Evolutionary conservation across 345 rosid species (phyloP).

Genomic region (Geranium brycei): DNA sequence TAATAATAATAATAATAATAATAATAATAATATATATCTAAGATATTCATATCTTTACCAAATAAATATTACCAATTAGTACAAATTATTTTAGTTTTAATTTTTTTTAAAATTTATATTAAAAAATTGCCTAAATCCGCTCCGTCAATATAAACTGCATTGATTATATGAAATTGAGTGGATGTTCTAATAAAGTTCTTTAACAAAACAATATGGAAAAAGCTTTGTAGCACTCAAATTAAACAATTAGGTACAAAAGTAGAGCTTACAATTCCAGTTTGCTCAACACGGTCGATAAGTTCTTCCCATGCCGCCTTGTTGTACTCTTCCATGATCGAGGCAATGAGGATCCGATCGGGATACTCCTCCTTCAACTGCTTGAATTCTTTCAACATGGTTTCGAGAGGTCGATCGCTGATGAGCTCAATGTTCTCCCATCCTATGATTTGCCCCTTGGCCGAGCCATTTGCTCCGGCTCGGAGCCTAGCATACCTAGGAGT

Average conservation of each 20-base stretch:
- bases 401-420: slow-evolving; percentile 89
- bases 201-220: too few species aligned
- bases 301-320: slow-evolving; percentile 88
- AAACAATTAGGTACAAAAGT: neutral
- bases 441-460: slow-evolving; percentile 70
- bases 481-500: slow-evolving; percentile 87
- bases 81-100: neutral
- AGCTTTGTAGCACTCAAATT: neutral
- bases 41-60: too few species aligned
- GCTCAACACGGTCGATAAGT: slow-evolving; percentile 87
- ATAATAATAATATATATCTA: too few species aligned
- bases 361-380: slow-evolving; percentile 67
- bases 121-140: too few species aligned
- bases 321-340: slow-evolving; percentile 97
- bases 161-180: too few species aligned
- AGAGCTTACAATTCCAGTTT: slow-evolving; percentile 81
- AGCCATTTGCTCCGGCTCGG: slow-evolving; percentile 56
- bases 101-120: too few species aligned
- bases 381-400: slow-evolving; percentile 86
- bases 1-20: too few species aligned
- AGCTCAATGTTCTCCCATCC: slow-evolving; percentile 99
- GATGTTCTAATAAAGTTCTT: too few species aligned
- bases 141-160: too few species aligned
- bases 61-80: too few species aligned
- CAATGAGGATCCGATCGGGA: slow-evolving; percentile 86